Conservation (phyloP, 331 rosid genomes). For the Acacia pycnantha region DNA sequence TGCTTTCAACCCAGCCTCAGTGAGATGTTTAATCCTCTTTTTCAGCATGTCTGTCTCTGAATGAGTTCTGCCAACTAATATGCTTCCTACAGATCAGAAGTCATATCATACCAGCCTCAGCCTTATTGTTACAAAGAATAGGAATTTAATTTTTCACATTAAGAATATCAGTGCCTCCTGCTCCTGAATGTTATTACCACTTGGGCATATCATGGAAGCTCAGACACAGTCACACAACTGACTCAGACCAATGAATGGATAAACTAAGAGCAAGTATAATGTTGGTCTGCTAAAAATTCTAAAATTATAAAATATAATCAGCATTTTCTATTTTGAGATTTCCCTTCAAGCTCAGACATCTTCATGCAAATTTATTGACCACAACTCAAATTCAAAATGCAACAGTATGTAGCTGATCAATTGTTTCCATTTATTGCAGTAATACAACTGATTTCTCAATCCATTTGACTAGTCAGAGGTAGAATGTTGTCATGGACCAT, state of each 20-base stretch:
- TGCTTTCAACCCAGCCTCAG: conserved; percentile 66
- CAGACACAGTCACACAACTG: background rate
- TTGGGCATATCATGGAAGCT: conserved; percentile 7
- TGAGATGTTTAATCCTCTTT: conserved; percentile 55
- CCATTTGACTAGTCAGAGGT: background rate
- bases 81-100: conserved; percentile 62
- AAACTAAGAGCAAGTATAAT: background rate
- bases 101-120: background rate
- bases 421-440: background rate
- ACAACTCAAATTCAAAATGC: background rate
- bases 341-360: background rate
- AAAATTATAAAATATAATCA: background rate
- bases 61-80: conserved; percentile 63
- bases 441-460: background rate
- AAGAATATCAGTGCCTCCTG: background rate
- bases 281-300: background rate
- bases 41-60: conserved; percentile 60
- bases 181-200: background rate
- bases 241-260: background rate
- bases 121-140: background rate
- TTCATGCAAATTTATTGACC: background rate
- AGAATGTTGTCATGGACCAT: background rate
- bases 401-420: background rate
- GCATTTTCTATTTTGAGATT: background rate
- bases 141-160: background rate